phyloP scores from a whole-genome alignment of 139 green algal species.

The Closterium sp. region DNA sequence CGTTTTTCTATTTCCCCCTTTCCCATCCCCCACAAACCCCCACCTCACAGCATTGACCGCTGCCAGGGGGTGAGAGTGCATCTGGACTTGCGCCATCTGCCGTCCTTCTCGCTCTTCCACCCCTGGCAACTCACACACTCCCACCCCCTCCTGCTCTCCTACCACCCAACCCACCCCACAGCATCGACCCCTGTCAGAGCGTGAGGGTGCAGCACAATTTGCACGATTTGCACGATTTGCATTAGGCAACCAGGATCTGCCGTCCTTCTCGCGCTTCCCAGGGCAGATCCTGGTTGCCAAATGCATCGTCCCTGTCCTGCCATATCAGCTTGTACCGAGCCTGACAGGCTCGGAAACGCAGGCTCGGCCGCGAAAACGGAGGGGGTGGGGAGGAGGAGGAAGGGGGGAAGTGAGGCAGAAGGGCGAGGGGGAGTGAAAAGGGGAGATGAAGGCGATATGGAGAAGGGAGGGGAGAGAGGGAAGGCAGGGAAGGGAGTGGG shows the following conservation, averaged over 20 bases:
- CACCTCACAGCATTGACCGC: neutral
- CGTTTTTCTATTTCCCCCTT: too few relatives aligned
- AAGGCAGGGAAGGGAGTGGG: neutral
- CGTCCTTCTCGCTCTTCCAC: constrained; percentile 52
- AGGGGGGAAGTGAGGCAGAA: neutral
- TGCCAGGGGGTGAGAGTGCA: constrained; percentile 25
- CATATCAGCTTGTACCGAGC: constrained; percentile 6
- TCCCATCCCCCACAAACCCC: too few relatives aligned
- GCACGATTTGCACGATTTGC: too few relatives aligned
- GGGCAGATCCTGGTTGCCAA: constrained; percentile 54
- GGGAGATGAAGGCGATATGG: neutral
- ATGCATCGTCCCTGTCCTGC: constrained; percentile 21
- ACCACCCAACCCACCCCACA: too few relatives aligned
- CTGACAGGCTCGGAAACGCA: neutral
- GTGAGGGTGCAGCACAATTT: too few relatives aligned
- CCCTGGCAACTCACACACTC: too few relatives aligned
- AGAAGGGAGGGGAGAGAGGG: neutral
- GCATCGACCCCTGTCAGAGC: too few relatives aligned
- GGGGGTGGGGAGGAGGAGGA: neutral
- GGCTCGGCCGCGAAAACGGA: neutral
- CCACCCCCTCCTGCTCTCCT: too few relatives aligned
- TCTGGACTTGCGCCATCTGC: constrained; percentile 49
- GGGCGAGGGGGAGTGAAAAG: neutral
- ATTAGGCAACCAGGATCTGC: too few relatives aligned
- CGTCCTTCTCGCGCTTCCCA: too few relatives aligned